phyloP scores from a whole-genome alignment of 2,329 filamentous ascomycete species.

The Saccharata proteae region DNA sequence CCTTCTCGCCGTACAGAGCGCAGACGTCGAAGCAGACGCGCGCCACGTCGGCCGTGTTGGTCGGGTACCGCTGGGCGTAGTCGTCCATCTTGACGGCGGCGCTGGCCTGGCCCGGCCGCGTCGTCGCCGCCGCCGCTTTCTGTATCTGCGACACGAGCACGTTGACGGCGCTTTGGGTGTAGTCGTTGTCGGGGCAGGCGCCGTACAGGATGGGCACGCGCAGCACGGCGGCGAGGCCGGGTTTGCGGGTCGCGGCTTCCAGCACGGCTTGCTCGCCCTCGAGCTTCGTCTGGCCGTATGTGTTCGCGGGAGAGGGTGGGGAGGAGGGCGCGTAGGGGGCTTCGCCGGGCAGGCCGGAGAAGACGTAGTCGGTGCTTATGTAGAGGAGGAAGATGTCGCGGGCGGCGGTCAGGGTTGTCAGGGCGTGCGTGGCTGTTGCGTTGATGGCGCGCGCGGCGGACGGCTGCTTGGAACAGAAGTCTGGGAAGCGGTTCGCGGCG shows the following conservation, averaged over 20 bases:
- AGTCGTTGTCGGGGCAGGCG: no score
- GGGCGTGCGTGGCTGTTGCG: constrained; percentile 52
- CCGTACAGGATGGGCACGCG: constrained; percentile 80
- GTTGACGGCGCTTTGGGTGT: constrained; percentile 76
- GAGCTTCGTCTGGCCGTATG: constrained; percentile 64
- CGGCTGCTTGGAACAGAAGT: constrained; percentile 72
- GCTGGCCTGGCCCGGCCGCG: constrained; percentile 21
- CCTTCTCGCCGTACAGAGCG: constrained; percentile 43
- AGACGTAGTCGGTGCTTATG: constrained; percentile 76
- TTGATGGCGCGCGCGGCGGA: constrained; percentile 63
- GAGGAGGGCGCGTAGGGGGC: constrained; percentile 65
- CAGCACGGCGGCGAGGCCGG: constrained; percentile 50
- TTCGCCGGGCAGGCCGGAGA: constrained; percentile 61
- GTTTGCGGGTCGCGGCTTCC: constrained; percentile 34
- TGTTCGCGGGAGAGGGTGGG: constrained; percentile 57
- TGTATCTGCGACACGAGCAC: constrained; percentile 63
- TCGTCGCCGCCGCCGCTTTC: constrained; percentile 51
- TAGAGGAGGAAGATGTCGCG: constrained; percentile 57
- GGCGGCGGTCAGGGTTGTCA: constrained; percentile 54
- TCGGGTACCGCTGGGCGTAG: constrained; percentile 74
- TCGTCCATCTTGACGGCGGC: constrained; percentile 67
- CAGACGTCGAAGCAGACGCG: constrained; percentile 67
- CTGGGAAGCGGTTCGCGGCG: constrained; percentile 78
- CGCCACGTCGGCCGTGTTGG: constrained; percentile 77
- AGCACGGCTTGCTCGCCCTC: constrained; percentile 61